phyloP scores from a whole-genome alignment of 2,329 filamentous ascomycete species.

The Fusarium pininemorale region DNA sequence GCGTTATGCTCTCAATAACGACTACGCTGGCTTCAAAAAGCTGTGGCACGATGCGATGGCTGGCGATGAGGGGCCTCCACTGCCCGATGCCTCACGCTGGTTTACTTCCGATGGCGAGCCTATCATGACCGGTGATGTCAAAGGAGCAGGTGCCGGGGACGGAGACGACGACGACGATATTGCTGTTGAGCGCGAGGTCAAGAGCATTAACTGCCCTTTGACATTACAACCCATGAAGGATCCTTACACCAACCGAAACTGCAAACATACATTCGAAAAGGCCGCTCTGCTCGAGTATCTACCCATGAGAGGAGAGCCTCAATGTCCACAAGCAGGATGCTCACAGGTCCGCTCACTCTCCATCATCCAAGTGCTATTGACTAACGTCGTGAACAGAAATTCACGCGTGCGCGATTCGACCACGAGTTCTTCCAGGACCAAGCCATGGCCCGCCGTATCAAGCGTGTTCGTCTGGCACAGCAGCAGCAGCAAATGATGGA shows the following conservation, averaged over 20 bases:
- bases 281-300: slow-evolving; percentile 66
- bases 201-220: slow-evolving; percentile 75
- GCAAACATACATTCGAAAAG: slow-evolving; percentile 79
- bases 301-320: slow-evolving; percentile 53
- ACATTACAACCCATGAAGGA: slow-evolving; percentile 71
- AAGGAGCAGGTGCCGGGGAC: slow-evolving; percentile 45
- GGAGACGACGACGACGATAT: slow-evolving; percentile 74
- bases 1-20: slow-evolving; percentile 65
- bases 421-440: slow-evolving; percentile 66
- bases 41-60: slow-evolving; percentile 64
- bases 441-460: slow-evolving; percentile 65
- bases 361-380: neutral
- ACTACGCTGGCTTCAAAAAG: slow-evolving; percentile 68
- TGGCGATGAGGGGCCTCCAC: slow-evolving; percentile 57
- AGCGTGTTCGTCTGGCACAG: slow-evolving; percentile 59
- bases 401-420: slow-evolving; percentile 51
- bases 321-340: slow-evolving; percentile 75
- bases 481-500: slow-evolving; percentile 53
- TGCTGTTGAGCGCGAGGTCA: slow-evolving; percentile 68
- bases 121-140: slow-evolving; percentile 44
- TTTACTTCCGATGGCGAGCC: slow-evolving; percentile 59
- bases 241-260: slow-evolving; percentile 72
- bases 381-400: slow-evolving; percentile 49
- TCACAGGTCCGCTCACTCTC: slow-evolving; percentile 55
- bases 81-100: slow-evolving; percentile 65